Percentiles rank a stretch among this genome's conserved stretches.
phyloP scores from a whole-genome alignment of 345 rosid species.

The Syzygium grande region DNA sequence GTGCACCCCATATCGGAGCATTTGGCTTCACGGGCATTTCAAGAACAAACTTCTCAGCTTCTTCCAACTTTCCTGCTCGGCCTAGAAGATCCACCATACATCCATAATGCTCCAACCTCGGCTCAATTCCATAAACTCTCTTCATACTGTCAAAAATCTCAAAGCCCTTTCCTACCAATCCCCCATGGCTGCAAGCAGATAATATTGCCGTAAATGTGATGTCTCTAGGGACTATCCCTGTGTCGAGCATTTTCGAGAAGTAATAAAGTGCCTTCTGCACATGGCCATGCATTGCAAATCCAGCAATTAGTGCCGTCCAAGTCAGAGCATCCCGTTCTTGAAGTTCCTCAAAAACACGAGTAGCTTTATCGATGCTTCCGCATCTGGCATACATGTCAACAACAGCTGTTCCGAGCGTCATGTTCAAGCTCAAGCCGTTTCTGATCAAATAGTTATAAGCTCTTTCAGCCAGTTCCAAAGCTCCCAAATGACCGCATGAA shows the following conservation, averaged over 20 bases:
- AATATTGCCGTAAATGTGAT: conserved; percentile 59
- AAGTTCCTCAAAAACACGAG: conserved; percentile 36
- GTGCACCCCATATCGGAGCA: conserved; percentile 67
- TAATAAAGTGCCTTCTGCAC: conserved; percentile 35
- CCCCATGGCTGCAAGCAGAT: conserved; percentile 73
- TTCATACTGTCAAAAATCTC: conserved; percentile 54
- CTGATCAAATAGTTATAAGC: conserved; percentile 47
- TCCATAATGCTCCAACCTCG: conserved; percentile 72
- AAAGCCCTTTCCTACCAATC: conserved; percentile 51
- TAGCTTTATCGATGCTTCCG: conserved; percentile 48
- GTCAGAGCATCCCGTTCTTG: conserved; percentile 45
- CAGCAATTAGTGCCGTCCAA: conserved; percentile 65
- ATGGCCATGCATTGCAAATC: conserved; percentile 57
- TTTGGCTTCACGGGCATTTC: conserved; percentile 64
- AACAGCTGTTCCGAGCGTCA: conserved; percentile 61
- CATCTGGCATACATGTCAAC: conserved; percentile 75
- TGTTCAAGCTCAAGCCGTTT: conserved; percentile 29
- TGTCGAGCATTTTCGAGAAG: conserved; percentile 39
- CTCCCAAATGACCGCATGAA: conserved; percentile 69
- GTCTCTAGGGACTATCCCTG: conserved; percentile 42
- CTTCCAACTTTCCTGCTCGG: conserved; percentile 57
- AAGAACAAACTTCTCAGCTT: conserved; percentile 57
- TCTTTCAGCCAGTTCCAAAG: conserved; percentile 40
- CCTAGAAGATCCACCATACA: conserved; percentile 75
- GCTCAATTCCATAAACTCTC: conserved; percentile 30